Conservation (phyloP, 805 yeast species). For the Barnettozyma pratensis region DNA sequence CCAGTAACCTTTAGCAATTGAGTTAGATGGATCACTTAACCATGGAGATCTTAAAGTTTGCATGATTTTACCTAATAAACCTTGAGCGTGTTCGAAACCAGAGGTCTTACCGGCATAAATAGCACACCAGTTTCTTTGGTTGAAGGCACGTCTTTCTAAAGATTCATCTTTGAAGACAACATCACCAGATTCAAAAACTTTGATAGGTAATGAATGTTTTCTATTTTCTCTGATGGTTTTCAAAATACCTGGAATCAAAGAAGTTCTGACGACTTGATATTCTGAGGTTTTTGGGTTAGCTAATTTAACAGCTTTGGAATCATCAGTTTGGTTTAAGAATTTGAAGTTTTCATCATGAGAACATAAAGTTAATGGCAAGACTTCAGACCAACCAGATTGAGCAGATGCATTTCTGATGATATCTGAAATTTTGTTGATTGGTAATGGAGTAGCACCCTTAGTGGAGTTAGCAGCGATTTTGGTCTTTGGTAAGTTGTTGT, state of each 20-base stretch:
- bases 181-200: conserved; percentile 94
- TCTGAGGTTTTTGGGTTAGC: conserved; percentile 96
- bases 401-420: conserved; percentile 87
- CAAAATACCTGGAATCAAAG: conserved; percentile 88
- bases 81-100: conserved; percentile 93
- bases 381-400: conserved; percentile 95
- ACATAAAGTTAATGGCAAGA: conserved; percentile 89
- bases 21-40: conserved; percentile 46
- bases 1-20: conserved; percentile 77
- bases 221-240: conserved; percentile 95
- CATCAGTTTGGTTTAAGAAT: conserved; percentile 71
- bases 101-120: conserved; percentile 91
- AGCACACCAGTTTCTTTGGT: conserved; percentile 94
- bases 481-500: conserved; percentile 78
- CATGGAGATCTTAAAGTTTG: conserved; percentile 89
- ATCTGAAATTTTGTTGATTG: conserved; percentile 86
- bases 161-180: conserved; percentile 77
- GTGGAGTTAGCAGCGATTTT: conserved; percentile 73
- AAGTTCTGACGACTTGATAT: conserved; percentile 96
- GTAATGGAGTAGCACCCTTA: conserved; percentile 79
- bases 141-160: conserved; percentile 83
- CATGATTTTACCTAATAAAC: conserved; percentile 91
- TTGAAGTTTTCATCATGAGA: conserved; percentile 96
- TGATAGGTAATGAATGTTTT: conserved; percentile 90
- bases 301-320: conserved; percentile 77